Percentiles rank a stretch among this genome's conserved stretches.
Conservation (phyloP, 2,329 filamentous ascomycete genomes). For the Cordyceps sp. region DNA sequence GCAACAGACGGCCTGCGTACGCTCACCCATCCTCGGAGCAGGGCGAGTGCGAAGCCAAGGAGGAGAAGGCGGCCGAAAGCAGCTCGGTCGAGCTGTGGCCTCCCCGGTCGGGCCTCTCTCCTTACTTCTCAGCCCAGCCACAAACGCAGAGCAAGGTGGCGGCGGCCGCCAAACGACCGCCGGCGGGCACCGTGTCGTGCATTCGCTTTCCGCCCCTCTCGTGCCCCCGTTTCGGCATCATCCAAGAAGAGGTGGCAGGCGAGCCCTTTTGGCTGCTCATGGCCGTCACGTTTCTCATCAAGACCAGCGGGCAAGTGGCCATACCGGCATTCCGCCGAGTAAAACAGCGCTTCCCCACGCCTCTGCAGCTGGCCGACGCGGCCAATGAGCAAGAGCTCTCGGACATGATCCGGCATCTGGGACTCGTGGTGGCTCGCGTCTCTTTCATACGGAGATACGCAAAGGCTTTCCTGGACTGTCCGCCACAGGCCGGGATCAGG, state of each 20-base stretch:
- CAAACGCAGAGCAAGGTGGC: slow-evolving; percentile 4
- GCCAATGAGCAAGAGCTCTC: slow-evolving; percentile 33
- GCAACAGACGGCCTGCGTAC: no score
- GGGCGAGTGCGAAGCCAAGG: not conserved
- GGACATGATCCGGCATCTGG: slow-evolving; percentile 50
- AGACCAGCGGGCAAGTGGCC: slow-evolving; percentile 56
- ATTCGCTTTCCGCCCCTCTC: slow-evolving; percentile 53
- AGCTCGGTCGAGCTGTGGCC: no score
- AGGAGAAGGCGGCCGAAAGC: no score
- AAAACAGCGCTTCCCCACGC: slow-evolving; percentile 50
- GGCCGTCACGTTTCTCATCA: slow-evolving; percentile 71
- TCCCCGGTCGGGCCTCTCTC: slow-evolving; percentile 9
- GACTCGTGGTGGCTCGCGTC: slow-evolving; percentile 52
- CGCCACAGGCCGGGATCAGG: slow-evolving; percentile 41
- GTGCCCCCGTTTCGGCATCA: slow-evolving; percentile 51
- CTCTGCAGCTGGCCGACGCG: slow-evolving; percentile 39
- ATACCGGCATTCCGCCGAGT: slow-evolving; percentile 61
- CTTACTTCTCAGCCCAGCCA: slow-evolving; percentile 13
- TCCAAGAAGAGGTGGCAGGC: slow-evolving; percentile 63
- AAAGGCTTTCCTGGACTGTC: slow-evolving; percentile 44
- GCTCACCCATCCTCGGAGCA: not conserved
- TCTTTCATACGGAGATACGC: slow-evolving; percentile 54
- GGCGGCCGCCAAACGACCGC: slow-evolving; percentile 14
- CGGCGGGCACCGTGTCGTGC: slow-evolving; percentile 30
- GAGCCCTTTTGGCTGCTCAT: slow-evolving; percentile 70